Evolutionary conservation across 805 yeast genomes (phyloP), one percentile per base, ranked within the genome.

Genomic region (Cyberlindnera mrakii): DNA sequence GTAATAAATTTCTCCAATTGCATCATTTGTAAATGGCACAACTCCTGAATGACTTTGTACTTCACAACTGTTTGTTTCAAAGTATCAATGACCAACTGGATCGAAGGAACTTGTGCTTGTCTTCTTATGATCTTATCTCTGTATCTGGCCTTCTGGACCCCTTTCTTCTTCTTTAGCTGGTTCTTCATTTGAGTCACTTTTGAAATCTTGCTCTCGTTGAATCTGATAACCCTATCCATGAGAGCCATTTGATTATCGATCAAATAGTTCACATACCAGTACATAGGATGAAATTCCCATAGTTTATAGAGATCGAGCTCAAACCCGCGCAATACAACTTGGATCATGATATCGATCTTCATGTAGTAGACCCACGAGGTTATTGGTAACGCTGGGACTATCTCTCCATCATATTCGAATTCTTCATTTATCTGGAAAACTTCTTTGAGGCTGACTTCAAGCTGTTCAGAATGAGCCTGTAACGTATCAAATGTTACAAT

Each of bases 281-380:
- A 82, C 64, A 84, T 77, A 23, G 76, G 63, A 42, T 73, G 71
- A 42, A 71, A 66, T 59, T 91, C 98, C 71, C 83, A 82, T 11
- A 74, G 72, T 51, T 78, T 78, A 59, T 84, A 86, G 13, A 88
- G 60, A 19, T 85, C 85, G 33, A 85, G 69, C 52, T 85, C 91
- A 51, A 88, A 77, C 1, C 96, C 93, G 45, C 78, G 74, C 27
- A 87, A 61, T 1, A 78, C 74, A n/a, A 81, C 77, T 56, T 85
- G 83, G 14, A 77, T 53, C 96, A 91, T 91, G 30, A 76, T 65
- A 31, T 69, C 70, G 34, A 89, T 62, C 60, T 91, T 91, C 49
- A 74, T 70, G 49, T 67, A 71, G 57, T 77, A 85, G 1, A 83
- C 70, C 77, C 80, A 88, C 1, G 87, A 77, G 8, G 91, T 73